Percentiles rank a stretch among this genome's conserved stretches.
These are phyloP conservation scores for Ricinus communis DNA, from an alignment of 345 rosid genomes.

Conservation along the genomic window DNA sequence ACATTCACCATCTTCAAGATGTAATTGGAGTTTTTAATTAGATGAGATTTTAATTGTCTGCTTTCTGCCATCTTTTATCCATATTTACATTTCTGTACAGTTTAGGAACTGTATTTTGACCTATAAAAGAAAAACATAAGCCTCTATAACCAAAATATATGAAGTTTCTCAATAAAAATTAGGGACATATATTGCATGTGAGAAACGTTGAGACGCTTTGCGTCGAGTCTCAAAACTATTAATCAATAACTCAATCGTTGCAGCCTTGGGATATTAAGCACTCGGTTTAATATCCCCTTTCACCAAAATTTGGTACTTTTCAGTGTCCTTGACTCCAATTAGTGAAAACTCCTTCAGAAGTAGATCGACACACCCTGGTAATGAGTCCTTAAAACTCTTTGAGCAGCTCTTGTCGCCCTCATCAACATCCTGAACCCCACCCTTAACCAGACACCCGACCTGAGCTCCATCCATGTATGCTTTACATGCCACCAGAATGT, in stretches of 20 bases:
- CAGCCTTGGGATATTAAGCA: constrained; percentile 9
- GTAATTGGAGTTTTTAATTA: neutral
- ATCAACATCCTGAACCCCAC: constrained; percentile 52
- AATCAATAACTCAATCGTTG: constrained; percentile 1
- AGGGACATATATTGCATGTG: constrained; percentile 11
- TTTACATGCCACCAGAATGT: constrained; percentile 67
- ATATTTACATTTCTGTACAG: constrained; percentile 24
- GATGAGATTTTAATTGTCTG: neutral
- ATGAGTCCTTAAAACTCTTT: constrained; percentile 34
- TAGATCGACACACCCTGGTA: constrained; percentile 37
- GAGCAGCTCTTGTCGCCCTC: constrained; percentile 49
- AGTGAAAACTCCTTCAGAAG: constrained; percentile 48
- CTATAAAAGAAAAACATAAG: constrained; percentile 9
- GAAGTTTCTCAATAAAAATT: constrained; percentile 11
- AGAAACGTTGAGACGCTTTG: constrained; percentile 6
- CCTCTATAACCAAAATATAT: constrained; percentile 10
- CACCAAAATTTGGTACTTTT: constrained; percentile 29
- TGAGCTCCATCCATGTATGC: constrained; percentile 71
- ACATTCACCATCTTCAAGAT: neutral
- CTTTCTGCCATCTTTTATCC: neutral
- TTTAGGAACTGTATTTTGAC: constrained; percentile 6
- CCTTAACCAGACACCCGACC: constrained; percentile 58
- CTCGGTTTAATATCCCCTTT: constrained; percentile 1
- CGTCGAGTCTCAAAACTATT: constrained; percentile 17
- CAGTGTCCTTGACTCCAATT: constrained; percentile 49